A percentile compares a stretch with the other conserved stretches of the same genome.
phyloP scores from a whole-genome alignment of 2,329 filamentous ascomycete genomes.

The Xylariaceae sp. region DNA sequence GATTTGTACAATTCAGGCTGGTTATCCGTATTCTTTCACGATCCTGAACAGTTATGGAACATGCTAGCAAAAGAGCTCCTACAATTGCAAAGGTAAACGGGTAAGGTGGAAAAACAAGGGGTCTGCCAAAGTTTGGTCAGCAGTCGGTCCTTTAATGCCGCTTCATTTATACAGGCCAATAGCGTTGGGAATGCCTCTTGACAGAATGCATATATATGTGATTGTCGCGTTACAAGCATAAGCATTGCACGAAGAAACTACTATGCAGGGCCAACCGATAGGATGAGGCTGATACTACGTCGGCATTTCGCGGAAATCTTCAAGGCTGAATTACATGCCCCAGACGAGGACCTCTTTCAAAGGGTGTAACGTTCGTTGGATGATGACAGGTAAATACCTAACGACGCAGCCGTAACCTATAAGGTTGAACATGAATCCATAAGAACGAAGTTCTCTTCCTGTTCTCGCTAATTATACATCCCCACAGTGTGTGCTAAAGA shows the following conservation, averaged over 20 bases:
- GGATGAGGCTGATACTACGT: conserved; percentile 4
- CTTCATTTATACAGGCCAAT: conserved; percentile 6
- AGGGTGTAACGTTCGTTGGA: background rate
- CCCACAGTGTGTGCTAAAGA: conserved; percentile 3
- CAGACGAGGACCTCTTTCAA: background rate
- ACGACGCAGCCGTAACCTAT: background rate
- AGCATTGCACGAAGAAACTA: conserved; percentile 2
- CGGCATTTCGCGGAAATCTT: background rate
- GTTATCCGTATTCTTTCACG: too few relatives aligned
- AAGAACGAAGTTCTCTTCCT: conserved; percentile 2
- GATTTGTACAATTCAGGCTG: too few relatives aligned
- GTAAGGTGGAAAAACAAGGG: conserved; percentile 7
- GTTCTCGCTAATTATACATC: background rate
- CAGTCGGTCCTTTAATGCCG: conserved; percentile 8
- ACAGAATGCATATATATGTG: background rate
- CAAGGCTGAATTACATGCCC: conserved; percentile 1
- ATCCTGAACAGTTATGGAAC: too few relatives aligned
- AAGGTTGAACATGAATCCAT: background rate
- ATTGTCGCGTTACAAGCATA: conserved; percentile 1
- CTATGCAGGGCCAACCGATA: conserved; percentile 4
- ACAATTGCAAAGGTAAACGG: background rate
- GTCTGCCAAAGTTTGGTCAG: background rate
- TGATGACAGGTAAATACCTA: conserved; percentile 1
- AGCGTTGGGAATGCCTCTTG: conserved; percentile 1
- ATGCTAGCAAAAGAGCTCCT: too few relatives aligned